These are phyloP conservation scores for Suillus spraguei DNA, from an alignment of 768 basidiomycete species.

Conservation along the genomic window DNA sequence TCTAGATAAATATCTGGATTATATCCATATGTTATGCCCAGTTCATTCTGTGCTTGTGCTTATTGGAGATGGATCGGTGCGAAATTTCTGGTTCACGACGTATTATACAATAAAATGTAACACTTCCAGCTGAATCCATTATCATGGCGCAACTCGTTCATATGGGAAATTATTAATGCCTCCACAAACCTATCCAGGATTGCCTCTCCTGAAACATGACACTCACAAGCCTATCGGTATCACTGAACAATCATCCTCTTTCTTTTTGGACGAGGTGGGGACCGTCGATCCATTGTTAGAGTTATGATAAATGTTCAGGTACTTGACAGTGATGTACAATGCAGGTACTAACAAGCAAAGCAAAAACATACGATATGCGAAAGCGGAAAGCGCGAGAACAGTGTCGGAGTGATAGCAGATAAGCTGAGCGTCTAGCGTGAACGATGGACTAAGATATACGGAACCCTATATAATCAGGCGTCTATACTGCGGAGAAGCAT, in stretches of 20 bases:
- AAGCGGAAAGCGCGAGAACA: neutral
- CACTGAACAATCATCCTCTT: neutral
- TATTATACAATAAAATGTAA: neutral
- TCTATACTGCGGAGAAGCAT: neutral
- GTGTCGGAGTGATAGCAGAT: neutral
- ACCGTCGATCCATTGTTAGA: neutral
- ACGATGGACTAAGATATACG: neutral
- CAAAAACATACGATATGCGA: neutral
- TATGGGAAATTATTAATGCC: neutral
- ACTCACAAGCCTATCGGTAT: neutral
- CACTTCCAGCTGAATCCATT: neutral
- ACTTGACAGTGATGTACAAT: slow-evolving; percentile 6
- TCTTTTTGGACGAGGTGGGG: neutral
- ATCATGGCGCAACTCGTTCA: neutral
- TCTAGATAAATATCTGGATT: neutral
- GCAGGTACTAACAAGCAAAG: neutral
- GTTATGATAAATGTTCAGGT: neutral
- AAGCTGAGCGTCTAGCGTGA: neutral
- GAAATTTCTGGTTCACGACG: neutral
- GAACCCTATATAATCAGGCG: neutral
- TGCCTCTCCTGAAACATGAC: neutral
- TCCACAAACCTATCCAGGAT: neutral
- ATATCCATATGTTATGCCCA: neutral
- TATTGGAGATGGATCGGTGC: neutral
- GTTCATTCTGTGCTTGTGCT: neutral